Percentiles rank a stretch among this genome's conserved stretches.
Evolutionary conservation across 257 asterid species (phyloP).

Genomic region (Solanum clarkiae): DNA sequence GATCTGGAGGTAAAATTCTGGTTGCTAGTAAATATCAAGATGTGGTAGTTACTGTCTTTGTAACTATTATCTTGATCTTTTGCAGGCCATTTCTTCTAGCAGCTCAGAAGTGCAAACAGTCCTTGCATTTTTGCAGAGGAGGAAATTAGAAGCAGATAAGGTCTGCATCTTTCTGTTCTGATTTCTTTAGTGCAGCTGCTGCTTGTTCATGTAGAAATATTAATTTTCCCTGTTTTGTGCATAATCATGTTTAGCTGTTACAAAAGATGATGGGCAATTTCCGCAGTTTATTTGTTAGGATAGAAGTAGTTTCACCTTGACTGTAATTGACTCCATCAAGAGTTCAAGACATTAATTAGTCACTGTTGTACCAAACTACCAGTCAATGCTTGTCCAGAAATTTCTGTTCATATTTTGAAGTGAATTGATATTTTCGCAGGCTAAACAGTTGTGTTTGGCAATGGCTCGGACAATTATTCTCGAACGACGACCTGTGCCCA

Average conservation of each 20-base stretch:
- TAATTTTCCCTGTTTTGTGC: background rate
- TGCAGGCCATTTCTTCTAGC: conserved; percentile 91
- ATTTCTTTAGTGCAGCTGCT: background rate
- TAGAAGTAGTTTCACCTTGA: background rate
- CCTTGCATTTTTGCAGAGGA: conserved; percentile 85
- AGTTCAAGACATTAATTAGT: background rate
- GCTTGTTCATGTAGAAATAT: background rate
- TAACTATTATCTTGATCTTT: conserved; percentile 8
- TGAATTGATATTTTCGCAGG: conserved; percentile 28
- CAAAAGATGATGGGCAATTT: background rate
- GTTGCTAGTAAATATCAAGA: conserved; percentile 6
- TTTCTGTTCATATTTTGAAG: background rate
- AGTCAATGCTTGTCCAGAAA: background rate
- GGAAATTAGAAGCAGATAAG: conserved; percentile 82
- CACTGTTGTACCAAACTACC: background rate
- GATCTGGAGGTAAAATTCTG: conserved; percentile 77
- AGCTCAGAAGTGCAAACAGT: conserved; percentile 68
- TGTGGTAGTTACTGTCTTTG: conserved; percentile 2
- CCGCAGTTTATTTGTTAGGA: background rate
- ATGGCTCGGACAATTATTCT: conserved; percentile 53
- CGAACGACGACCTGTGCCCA: conserved; percentile 70
- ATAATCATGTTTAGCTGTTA: background rate
- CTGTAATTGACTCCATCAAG: background rate
- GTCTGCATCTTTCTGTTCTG: conserved; percentile 12
- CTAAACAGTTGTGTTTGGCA: conserved; percentile 65